Conservation (phyloP, 1,139 yeast species). For the Yamadazyma diospyri region DNA sequence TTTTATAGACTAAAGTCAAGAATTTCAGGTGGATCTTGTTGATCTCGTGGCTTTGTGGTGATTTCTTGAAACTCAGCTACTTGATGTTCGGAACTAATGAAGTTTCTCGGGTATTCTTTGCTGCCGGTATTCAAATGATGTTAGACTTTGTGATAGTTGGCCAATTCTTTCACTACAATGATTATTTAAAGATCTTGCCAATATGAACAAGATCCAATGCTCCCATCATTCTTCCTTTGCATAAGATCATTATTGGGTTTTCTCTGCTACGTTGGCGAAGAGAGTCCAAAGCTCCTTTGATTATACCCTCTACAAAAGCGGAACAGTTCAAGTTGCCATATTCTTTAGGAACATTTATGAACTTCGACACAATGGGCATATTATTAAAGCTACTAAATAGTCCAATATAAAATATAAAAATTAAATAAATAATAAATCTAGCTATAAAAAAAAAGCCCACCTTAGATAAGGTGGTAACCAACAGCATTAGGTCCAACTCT, state of each 20-base stretch:
- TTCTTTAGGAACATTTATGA: constrained; percentile 77
- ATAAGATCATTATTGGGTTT: too few relatives aligned
- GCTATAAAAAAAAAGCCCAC: too few relatives aligned
- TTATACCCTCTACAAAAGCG: constrained; percentile 85
- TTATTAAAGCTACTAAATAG: too few relatives aligned
- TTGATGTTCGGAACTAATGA: constrained; percentile 68
- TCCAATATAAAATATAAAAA: too few relatives aligned
- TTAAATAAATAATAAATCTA: too few relatives aligned
- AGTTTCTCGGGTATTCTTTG: constrained; percentile 63
- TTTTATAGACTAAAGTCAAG: constrained; percentile 62
- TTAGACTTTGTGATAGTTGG: constrained; percentile 73
- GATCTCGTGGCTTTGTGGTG: constrained; percentile 88
- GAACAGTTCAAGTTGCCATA: constrained; percentile 77
- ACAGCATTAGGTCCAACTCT: too few relatives aligned
- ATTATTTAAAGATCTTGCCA: neutral
- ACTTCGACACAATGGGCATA: constrained; percentile 71
- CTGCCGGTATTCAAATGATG: constrained; percentile 78
- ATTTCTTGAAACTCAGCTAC: constrained; percentile 70
- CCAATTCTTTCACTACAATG: constrained; percentile 59
- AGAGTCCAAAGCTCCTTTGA: constrained; percentile 84
- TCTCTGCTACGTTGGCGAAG: too few relatives aligned
- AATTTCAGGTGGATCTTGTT: constrained; percentile 75
- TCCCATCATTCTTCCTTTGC: too few relatives aligned
- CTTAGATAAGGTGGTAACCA: too few relatives aligned
- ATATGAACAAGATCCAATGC: too few relatives aligned